Percentiles rank a stretch among this genome's conserved stretches.
Conservation (phyloP, 1,139 yeast species). For the Spathaspora sp. region DNA sequence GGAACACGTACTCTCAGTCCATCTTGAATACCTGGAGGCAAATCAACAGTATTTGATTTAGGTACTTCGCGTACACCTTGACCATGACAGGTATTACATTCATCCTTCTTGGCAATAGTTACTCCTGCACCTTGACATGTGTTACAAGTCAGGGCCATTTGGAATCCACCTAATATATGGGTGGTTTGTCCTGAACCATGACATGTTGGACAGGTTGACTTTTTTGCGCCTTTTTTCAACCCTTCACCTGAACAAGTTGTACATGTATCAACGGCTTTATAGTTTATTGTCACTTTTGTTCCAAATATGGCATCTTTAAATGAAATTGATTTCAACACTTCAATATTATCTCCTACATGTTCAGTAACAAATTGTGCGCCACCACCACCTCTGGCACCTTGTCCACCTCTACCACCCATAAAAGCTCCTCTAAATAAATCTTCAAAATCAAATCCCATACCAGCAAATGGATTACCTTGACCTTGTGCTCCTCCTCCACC, state of each 20-base stretch:
- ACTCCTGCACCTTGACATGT: constrained; percentile 91
- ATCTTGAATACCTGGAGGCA: constrained; percentile 87
- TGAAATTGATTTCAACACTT: constrained; percentile 68
- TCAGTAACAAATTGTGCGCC: constrained; percentile 58
- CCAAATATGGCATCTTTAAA: constrained; percentile 92
- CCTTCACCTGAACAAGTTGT: constrained; percentile 83
- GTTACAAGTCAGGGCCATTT: constrained; percentile 91
- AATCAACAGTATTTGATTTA: constrained; percentile 71
- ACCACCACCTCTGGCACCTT: constrained; percentile 29
- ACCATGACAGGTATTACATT: constrained; percentile 82
- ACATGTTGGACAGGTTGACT: constrained; percentile 81
- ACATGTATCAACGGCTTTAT: constrained; percentile 77
- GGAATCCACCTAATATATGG: constrained; percentile 91
- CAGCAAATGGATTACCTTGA: constrained; percentile 41
- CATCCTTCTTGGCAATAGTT: constrained; percentile 62
- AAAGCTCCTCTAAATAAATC: constrained; percentile 84
- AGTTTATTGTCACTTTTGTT: constrained; percentile 61
- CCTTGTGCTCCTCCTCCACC: constrained; percentile 24
- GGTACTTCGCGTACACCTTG: constrained; percentile 75
- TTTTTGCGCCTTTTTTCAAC: constrained; percentile 70
- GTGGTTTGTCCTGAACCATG: constrained; percentile 93
- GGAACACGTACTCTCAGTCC: constrained; percentile 83
- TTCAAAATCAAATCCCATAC: constrained; percentile 70
- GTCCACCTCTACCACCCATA: constrained; percentile 29
- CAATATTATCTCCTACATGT: constrained; percentile 88